These are phyloP conservation scores for Tetrahymena borealis DNA, from an alignment of 73 alveolate genomes.

Conservation along the genomic window DNA sequence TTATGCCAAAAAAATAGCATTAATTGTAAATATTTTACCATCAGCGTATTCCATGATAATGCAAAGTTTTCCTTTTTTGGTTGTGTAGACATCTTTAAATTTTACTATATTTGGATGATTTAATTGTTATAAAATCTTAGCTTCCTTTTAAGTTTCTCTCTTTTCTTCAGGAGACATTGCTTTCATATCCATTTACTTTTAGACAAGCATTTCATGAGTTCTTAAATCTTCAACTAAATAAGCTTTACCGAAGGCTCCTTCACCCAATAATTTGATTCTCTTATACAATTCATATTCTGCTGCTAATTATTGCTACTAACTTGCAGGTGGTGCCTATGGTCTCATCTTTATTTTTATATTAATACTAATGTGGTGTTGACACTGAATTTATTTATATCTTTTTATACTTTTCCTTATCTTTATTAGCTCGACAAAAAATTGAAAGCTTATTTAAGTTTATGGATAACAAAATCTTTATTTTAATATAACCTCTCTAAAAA, in stretches of 20 bases:
- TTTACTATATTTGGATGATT: conserved; percentile 88
- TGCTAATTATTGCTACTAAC: background rate
- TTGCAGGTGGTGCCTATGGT: background rate
- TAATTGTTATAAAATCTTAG: conserved; percentile 49
- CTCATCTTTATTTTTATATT: background rate
- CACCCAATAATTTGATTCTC: conserved; percentile 56
- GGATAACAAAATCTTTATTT: too few relatives aligned
- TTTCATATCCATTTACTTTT: conserved; percentile 61
- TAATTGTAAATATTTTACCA: conserved; percentile 34
- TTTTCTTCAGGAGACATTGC: conserved; percentile 56
- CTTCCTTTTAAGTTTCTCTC: conserved; percentile 70
- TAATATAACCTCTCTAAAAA: too few relatives aligned
- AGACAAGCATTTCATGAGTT: conserved; percentile 45
- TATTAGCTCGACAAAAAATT: too few relatives aligned
- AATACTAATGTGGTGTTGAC: too few relatives aligned
- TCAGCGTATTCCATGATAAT: conserved; percentile 71
- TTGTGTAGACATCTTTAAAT: conserved; percentile 68
- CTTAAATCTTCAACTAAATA: conserved; percentile 45
- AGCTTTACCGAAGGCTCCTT: conserved; percentile 60
- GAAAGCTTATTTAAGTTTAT: too few relatives aligned
- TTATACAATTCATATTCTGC: conserved; percentile 23
- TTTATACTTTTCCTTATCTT: too few relatives aligned
- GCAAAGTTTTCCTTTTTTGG: conserved; percentile 66
- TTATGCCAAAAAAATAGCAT: too few relatives aligned
- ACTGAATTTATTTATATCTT: too few relatives aligned